Base-by-base conservation (phyloP, 2,329 filamentous ascomycete genomes). In the Phoma herbarum region DNA sequence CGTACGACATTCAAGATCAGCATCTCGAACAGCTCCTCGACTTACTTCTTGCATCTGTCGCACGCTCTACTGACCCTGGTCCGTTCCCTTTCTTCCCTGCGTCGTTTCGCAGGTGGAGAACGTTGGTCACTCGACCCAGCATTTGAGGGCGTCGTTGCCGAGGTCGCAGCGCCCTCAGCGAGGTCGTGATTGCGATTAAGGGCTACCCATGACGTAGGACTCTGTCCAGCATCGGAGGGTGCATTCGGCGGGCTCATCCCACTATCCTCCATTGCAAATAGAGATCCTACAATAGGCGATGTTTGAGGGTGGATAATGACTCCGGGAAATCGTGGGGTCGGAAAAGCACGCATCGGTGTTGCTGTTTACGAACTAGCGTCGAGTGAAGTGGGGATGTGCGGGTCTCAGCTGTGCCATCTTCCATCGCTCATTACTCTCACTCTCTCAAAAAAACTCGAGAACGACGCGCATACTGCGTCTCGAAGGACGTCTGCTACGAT, bases 41-140 rank as follows among this genome's bases (percentile, higher is more conserved):
- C 74, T 69, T 66, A 82, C 81, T 75, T 80, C 68, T 83, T 83
- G 69, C 81, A 83, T 52, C 77, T 71, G 68, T 83, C 81, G 64
- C 81, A 83, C 18, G 81, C 81, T 26, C 81, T 75, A 57, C 78
- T 82, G 48, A 82, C 81, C 49, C 80, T 75, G 22, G 75, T 74
- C 18, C 79, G 68, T 48, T 80, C 78, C 29, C 61, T 66, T 1
- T 71, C 72, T 43, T 76, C 72, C 59, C 69, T 75, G 42, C 71
- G 66, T 22, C 74, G 68, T 62, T 77, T 76, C 8, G 69, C 65
- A 25, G 71, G 62, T 22, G 71, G 64, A 18, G 65, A 61, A 52
- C 61, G 52, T n/a, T 59, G 62, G 20, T 71, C 69, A 57, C 61
- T 61, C 23, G 66, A 55, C 16, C 45, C 58, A 52, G 57, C 55